These are phyloP conservation scores for Backusella australiensis DNA, from an alignment of 192 early-diverging fungal species.

Conservation along the genomic window DNA sequence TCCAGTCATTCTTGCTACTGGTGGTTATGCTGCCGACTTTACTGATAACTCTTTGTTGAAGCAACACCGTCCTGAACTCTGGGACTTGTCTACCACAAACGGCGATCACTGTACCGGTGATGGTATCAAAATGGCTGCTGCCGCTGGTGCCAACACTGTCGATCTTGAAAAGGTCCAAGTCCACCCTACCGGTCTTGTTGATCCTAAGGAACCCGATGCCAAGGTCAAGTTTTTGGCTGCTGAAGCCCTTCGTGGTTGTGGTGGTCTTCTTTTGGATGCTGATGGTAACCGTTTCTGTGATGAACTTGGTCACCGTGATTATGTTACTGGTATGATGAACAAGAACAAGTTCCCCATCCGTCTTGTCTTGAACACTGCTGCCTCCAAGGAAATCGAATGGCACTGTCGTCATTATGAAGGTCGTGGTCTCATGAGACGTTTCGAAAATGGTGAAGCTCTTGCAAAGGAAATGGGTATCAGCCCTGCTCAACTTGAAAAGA, in stretches of 20 bases:
- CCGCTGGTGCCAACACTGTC: constrained; percentile 79
- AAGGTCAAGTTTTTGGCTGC: constrained; percentile 95
- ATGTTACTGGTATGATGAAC: constrained; percentile 88
- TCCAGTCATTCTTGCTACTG: constrained; percentile 89
- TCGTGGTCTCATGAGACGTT: constrained; percentile 86
- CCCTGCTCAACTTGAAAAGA: constrained; percentile 48
- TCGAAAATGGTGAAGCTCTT: constrained; percentile 69
- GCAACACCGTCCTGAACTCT: constrained; percentile 78
- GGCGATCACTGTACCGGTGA: constrained; percentile 95
- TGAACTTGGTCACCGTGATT: constrained; percentile 93
- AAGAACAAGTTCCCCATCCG: constrained; percentile 84
- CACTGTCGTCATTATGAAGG: constrained; percentile 90
- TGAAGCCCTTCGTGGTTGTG: constrained; percentile 92
- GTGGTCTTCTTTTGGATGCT: constrained; percentile 79
- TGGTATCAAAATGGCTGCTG: constrained; percentile 85
- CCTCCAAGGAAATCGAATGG: constrained; percentile 89
- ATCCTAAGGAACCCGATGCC: constrained; percentile 82
- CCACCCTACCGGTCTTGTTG: constrained; percentile 95
- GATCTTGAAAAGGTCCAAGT: constrained; percentile 98
- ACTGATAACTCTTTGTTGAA: constrained; percentile 71
- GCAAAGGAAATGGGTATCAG: constrained; percentile 75
- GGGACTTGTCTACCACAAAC: constrained; percentile 83
- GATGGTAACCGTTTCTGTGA: constrained; percentile 88
- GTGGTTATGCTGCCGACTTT: constrained; percentile 95
- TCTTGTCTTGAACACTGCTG: constrained; percentile 80